Base-by-base conservation (phyloP, 2,329 filamentous ascomycete genomes). In the Pseudogymnoascus sp. region DNA sequence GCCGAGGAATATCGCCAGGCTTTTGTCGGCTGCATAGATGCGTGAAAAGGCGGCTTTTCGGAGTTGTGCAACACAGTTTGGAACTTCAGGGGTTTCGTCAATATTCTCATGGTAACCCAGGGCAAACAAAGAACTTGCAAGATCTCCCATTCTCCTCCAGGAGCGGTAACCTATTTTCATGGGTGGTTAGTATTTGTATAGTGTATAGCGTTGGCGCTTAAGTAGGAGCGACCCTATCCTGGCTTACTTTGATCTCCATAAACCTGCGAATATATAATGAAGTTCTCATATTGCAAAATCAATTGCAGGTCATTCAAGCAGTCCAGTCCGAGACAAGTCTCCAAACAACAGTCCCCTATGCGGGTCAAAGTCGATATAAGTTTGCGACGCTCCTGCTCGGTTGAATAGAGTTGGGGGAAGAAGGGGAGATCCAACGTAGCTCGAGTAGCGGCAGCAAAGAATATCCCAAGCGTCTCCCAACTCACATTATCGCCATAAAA, bases 1-100 rank as follows among this genome's bases (percentile, higher is more conserved):
- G 3, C 80, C 80, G n/a, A 81, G 74, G 62, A 82, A 82, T 1
- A 80, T 77, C 1, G 79, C 76, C 7, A 81, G 69, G 42, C 75
- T 77, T 63, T 80, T 82, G 63, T 82, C 80, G 4, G 75, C 76
- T 6, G 76, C 76, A 62, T 79, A 82, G 5, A 74, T 73, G 1
- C 75, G 72, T 4, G 75, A 76, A 64, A 81, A 80, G 5, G 74
- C 75, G 2, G 71, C 70, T 63, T 73, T 72, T 23, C 78, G 72
- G 62, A 80, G 72, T 53, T 79, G 72, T 0, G 68, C 69, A 1
- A 81, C 68, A n/a, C 79, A 80, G 40, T 21, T 42, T 42, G 40
- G 40, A 42, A 42, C 70, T 9, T 69, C 66, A 0, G 71, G 66
- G 7, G 63, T 61, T 15, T 68, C 68, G 26, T 75, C 71, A 17